These are phyloP conservation scores for Cucurbita argyrosperma DNA, from an alignment of 306 rosid genomes.

Conservation along the genomic window DNA sequence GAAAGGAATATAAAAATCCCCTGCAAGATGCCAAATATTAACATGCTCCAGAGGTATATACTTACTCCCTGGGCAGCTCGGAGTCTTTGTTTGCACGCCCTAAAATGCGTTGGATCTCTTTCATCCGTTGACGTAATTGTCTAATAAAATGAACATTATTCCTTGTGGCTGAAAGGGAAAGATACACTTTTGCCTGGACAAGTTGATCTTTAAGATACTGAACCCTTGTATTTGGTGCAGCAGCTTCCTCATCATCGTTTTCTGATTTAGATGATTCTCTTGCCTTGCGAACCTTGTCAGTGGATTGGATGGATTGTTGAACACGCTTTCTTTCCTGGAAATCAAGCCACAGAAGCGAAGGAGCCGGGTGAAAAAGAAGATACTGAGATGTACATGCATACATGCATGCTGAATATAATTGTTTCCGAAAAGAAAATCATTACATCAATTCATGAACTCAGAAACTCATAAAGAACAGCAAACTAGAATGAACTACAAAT, in stretches of 20 bases:
- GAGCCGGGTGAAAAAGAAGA: neutral
- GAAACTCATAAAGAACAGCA: neutral
- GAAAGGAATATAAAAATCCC: neutral
- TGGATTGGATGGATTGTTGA: constrained; percentile 22
- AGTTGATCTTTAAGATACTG: constrained; percentile 75
- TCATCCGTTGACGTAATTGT: constrained; percentile 66
- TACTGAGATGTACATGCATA: neutral
- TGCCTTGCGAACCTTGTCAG: constrained; percentile 15
- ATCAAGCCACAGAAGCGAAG: constrained; percentile 2
- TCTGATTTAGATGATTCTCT: constrained; percentile 12
- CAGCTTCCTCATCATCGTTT: constrained; percentile 26
- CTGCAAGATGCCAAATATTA: neutral
- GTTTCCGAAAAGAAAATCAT: neutral
- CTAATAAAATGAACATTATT: constrained; percentile 70
- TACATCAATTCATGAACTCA: neutral
- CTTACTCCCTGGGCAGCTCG: constrained; percentile 69
- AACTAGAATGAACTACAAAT: neutral
- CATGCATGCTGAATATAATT: neutral
- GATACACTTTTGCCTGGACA: constrained; percentile 67
- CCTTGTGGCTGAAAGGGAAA: constrained; percentile 62
- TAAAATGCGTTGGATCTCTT: constrained; percentile 57
- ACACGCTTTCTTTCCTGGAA: constrained; percentile 24
- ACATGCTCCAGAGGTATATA: neutral
- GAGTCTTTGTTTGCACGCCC: constrained; percentile 85
- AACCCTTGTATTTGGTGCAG: constrained; percentile 33